Evolutionary conservation across 768 basidiomycete genomes (phyloP).

Genomic region (Hygrocybe punicea): DNA sequence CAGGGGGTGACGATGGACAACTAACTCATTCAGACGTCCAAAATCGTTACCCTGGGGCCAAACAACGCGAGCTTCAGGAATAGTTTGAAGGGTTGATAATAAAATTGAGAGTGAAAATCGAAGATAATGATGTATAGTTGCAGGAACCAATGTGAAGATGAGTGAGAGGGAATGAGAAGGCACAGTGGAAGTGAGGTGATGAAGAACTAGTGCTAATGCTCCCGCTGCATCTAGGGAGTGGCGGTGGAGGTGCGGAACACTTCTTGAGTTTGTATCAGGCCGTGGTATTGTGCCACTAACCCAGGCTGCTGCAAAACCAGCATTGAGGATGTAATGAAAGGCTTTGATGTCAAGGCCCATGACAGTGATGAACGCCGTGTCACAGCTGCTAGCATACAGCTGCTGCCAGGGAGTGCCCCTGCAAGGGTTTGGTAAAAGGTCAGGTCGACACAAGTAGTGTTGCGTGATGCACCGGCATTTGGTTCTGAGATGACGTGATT

Average conservation of each 20-base stretch:
- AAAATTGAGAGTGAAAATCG: constrained; percentile 34
- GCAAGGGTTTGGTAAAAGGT: no score
- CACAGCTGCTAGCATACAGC: constrained; percentile 25
- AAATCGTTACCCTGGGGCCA: constrained; percentile 33
- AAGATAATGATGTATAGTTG: constrained; percentile 36
- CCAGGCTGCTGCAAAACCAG: constrained; percentile 33
- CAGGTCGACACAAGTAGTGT: no score
- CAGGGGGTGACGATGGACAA: constrained; percentile 30
- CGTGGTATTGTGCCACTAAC: no score
- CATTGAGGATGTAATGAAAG: constrained; percentile 32
- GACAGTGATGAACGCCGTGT: constrained; percentile 44
- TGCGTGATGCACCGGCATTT: no score
- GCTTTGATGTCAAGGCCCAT: constrained; percentile 42
- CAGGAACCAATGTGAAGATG: no score
- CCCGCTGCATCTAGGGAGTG: no score
- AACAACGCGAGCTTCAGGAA: constrained; percentile 30
- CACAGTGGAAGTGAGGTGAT: constrained; percentile 45
- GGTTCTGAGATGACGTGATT: no score
- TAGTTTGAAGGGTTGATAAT: constrained; percentile 21
- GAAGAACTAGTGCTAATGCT: constrained; percentile 41
- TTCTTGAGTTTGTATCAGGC: no score
- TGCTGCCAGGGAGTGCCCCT: no score
- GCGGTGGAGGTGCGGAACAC: no score
- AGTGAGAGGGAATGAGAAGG: constrained; percentile 38
- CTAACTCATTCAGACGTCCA: constrained; percentile 21